phyloP scores from a whole-genome alignment of 495 filamentous ascomycete genomes.

The Polyplosphaeria fusca region DNA sequence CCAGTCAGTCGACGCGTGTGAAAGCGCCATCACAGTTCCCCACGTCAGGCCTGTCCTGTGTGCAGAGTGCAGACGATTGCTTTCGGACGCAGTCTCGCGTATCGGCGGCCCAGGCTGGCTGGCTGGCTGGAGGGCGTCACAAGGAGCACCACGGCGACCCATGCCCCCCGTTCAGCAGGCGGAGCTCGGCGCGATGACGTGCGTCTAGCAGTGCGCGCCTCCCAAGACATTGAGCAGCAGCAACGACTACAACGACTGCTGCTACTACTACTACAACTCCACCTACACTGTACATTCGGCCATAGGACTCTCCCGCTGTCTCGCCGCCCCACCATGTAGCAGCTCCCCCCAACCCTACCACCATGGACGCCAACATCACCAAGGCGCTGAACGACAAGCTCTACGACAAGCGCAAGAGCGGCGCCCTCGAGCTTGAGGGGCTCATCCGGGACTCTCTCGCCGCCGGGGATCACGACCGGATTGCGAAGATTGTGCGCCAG shows the following conservation, averaged over 20 bases:
- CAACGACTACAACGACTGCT: background rate
- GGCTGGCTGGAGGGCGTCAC: background rate
- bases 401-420: conserved; percentile 95
- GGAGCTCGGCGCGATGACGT: conserved; percentile 2
- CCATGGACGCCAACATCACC: conserved; percentile 86
- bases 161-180: background rate
- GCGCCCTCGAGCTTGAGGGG: conserved; percentile 94
- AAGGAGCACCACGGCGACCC: background rate
- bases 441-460: conserved; percentile 82
- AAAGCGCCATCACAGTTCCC: background rate
- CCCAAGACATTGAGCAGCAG: background rate
- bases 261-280: too few relatives aligned
- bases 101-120: conserved; percentile 4
- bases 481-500: conserved; percentile 86
- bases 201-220: background rate
- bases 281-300: too few relatives aligned
- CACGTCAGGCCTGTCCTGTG: background rate
- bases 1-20: too few relatives aligned
- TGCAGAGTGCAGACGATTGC: background rate
- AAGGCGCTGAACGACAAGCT: conserved; percentile 94
- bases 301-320: conserved; percentile 5
- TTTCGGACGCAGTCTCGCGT: conserved; percentile 4
- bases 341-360: conserved; percentile 9
- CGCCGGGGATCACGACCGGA: conserved; percentile 69
- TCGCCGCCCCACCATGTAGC: conserved; percentile 25